Conservation (phyloP, 2,329 filamentous ascomycete genomes). For the Ilyonectria mors-panacis region DNA sequence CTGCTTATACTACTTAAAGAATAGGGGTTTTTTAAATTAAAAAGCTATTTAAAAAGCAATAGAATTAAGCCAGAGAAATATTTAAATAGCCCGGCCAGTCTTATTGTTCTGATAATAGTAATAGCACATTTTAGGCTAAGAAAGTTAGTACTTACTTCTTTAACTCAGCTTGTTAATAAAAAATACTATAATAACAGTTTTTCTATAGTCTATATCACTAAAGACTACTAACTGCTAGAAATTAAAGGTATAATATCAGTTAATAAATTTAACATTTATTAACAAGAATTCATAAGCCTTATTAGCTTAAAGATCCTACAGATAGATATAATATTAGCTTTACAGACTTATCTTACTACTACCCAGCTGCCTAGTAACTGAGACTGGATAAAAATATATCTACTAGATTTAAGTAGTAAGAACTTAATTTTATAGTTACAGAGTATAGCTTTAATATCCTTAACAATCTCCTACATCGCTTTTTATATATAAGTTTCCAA, state of each 20-base stretch:
- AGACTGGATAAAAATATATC: slow-evolving; percentile 3
- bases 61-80: slow-evolving; percentile 21
- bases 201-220: slow-evolving; percentile 41
- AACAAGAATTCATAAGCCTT: slow-evolving; percentile 35
- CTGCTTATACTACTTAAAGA: slow-evolving; percentile 34
- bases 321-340: slow-evolving; percentile 26
- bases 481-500: slow-evolving; percentile 46
- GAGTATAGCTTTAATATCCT: slow-evolving; percentile 37
- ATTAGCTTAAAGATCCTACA: slow-evolving; percentile 30
- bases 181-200: slow-evolving; percentile 40
- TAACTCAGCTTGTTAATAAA: slow-evolving; percentile 32
- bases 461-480: slow-evolving; percentile 42
- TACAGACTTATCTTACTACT: slow-evolving; percentile 27
- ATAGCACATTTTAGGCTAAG: slow-evolving; percentile 46
- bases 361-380: slow-evolving; percentile 25
- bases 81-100: slow-evolving; percentile 32
- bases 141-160: slow-evolving; percentile 29
- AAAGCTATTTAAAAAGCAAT: slow-evolving; percentile 29
- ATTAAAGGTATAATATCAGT: slow-evolving; percentile 27
- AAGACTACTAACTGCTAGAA: slow-evolving; percentile 34
- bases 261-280: slow-evolving; percentile 17
- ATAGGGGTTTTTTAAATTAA: slow-evolving; percentile 28
- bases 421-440: slow-evolving; percentile 38
- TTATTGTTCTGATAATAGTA: slow-evolving; percentile 48
- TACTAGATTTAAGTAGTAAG: background rate